Evolutionary conservation across 2,329 filamentous ascomycete species (phyloP).

Genomic region (Penicillium digitatum): DNA sequence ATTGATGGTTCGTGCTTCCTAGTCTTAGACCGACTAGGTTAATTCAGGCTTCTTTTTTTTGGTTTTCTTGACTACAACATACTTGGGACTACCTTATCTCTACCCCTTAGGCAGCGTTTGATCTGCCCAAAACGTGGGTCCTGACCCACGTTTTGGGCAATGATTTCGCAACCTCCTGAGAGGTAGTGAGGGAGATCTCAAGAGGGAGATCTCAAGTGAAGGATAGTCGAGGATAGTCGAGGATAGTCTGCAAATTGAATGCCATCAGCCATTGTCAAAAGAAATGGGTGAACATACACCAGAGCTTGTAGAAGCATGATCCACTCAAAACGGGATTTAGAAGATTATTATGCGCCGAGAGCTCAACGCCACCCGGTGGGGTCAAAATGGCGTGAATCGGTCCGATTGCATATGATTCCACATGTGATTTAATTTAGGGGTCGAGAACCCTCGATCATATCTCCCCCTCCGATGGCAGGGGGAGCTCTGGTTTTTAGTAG

Average conservation of each 20-base stretch:
- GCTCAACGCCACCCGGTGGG: constrained; percentile 11
- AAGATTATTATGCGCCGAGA: constrained; percentile 16
- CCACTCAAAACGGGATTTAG: constrained; percentile 5
- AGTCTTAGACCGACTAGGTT: not conserved
- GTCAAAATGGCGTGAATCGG: constrained; percentile 1
- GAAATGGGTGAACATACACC: not conserved
- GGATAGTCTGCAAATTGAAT: no score
- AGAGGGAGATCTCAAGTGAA: no score
- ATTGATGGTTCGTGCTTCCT: not conserved
- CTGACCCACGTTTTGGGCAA: not conserved
- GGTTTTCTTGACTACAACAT: no score
- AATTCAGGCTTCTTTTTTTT: no score
- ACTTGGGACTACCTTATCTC: constrained; percentile 1
- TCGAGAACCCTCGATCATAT: not conserved
- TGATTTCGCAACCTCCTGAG: constrained; percentile 1
- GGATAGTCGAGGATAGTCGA: no score
- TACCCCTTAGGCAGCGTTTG: constrained; percentile 1
- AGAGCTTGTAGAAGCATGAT: constrained; percentile 16
- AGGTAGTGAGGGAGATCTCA: no score
- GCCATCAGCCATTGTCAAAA: not conserved
- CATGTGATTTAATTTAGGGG: not conserved
- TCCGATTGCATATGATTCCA: constrained; percentile 3
- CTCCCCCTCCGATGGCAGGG: no score
- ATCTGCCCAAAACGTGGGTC: not conserved
- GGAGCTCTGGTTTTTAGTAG: not conserved